A percentile compares a stretch with the other conserved stretches of the same genome.
Evolutionary conservation across 495 filamentous ascomycete species (phyloP).

Genomic region (Hypoxylon subgilvum): DNA sequence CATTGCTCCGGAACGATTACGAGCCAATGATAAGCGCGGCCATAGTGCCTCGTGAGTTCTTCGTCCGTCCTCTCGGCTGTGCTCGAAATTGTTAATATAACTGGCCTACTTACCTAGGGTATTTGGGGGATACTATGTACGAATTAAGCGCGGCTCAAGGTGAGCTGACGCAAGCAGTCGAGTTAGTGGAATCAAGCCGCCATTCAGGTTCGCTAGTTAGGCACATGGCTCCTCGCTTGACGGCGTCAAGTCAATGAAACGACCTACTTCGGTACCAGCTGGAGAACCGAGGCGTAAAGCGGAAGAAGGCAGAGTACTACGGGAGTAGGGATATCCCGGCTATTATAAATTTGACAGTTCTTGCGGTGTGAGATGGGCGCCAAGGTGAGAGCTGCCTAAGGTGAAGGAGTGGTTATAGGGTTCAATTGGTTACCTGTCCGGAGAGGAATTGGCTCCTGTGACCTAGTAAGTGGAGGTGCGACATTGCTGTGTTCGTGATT

Average conservation of each 20-base stretch:
- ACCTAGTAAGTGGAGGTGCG: too few species aligned
- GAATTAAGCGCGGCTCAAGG: not conserved
- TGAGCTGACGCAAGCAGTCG: not conserved
- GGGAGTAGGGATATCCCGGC: not conserved
- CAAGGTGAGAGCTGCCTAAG: slow-evolving; percentile 28
- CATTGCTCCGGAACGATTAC: slow-evolving; percentile 13
- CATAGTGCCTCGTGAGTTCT: slow-evolving; percentile 5
- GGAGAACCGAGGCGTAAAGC: not conserved
- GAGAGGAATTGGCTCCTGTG: slow-evolving; percentile 19
- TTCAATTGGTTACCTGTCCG: slow-evolving; percentile 20
- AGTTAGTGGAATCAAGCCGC: not conserved
- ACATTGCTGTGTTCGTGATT: slow-evolving; percentile 10
- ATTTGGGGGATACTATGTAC: not conserved
- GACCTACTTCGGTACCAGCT: not conserved
- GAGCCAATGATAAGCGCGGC: slow-evolving; percentile 5
- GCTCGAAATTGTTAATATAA: slow-evolving; percentile 19
- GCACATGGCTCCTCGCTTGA: not conserved
- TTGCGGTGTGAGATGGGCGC: slow-evolving; percentile 35
- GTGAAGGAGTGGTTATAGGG: slow-evolving; percentile 14
- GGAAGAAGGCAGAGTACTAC: not conserved
- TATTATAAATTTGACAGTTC: slow-evolving; percentile 6
- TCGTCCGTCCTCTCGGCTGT: slow-evolving; percentile 4
- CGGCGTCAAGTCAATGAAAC: not conserved
- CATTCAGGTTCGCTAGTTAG: not conserved
- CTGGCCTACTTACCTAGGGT: not conserved